Percentiles rank a stretch among this genome's conserved stretches.
phyloP scores from a whole-genome alignment of 2,329 filamentous ascomycete species.

The Paraphoma sp. region DNA sequence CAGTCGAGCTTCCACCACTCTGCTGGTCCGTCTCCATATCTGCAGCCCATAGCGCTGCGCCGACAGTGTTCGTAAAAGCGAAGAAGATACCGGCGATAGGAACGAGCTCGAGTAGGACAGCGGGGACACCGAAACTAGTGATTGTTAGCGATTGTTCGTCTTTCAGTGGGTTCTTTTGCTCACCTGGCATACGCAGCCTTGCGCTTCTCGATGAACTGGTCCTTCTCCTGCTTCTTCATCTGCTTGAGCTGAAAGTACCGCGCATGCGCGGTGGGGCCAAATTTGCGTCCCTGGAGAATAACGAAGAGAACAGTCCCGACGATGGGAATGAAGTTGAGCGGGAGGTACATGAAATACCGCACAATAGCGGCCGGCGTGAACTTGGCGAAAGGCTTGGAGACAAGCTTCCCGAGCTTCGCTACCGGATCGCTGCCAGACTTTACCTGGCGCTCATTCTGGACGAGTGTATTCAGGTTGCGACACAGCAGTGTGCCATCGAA shows the following conservation, averaged over 20 bases:
- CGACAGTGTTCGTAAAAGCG: slow-evolving; percentile 89
- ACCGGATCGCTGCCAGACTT: slow-evolving; percentile 62
- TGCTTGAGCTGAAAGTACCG: slow-evolving; percentile 92
- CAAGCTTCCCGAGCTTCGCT: slow-evolving; percentile 62
- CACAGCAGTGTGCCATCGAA: slow-evolving; percentile 77
- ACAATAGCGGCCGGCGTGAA: slow-evolving; percentile 68
- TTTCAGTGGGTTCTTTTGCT: background rate
- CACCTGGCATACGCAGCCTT: slow-evolving; percentile 81
- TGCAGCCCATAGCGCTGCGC: slow-evolving; percentile 92
- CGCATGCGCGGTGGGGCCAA: slow-evolving; percentile 61
- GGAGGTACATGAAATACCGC: slow-evolving; percentile 83
- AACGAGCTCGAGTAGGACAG: slow-evolving; percentile 83
- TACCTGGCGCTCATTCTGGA: slow-evolving; percentile 77
- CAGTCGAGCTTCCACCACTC: slow-evolving; percentile 33
- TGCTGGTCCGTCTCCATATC: slow-evolving; percentile 71
- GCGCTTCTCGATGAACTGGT: slow-evolving; percentile 73
- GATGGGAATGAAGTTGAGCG: slow-evolving; percentile 91
- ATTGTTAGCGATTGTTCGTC: slow-evolving; percentile 4
- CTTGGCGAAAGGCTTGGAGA: slow-evolving; percentile 61
- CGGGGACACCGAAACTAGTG: slow-evolving; percentile 70
- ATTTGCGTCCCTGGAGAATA: slow-evolving; percentile 66
- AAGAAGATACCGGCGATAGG: slow-evolving; percentile 85
- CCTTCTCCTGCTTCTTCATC: slow-evolving; percentile 71
- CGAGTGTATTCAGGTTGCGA: slow-evolving; percentile 64
- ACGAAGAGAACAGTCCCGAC: slow-evolving; percentile 85